Conservation (phyloP, 2,329 filamentous ascomycete species). For the Orbilia quercus region DNA sequence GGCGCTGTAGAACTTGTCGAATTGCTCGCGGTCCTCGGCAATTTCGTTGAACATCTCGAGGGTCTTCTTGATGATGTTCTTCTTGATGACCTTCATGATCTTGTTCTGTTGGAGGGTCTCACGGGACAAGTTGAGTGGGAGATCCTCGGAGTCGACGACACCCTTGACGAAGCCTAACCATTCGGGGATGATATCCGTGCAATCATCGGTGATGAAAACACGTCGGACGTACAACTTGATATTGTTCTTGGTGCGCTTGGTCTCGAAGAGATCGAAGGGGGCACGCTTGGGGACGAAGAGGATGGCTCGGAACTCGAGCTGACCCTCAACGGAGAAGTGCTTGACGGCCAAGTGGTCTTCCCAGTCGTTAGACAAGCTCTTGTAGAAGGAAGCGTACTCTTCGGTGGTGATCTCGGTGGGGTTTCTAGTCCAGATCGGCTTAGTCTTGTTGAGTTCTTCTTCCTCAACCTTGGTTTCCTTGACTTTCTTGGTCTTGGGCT, state of each 20-base stretch:
- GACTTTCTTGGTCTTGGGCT: slow-evolving; percentile 98
- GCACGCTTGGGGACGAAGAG: slow-evolving; percentile 99
- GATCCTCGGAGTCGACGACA: slow-evolving; percentile 99
- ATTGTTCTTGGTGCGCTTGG: slow-evolving; percentile 99
- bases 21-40: slow-evolving; percentile 99
- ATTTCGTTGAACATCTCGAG: slow-evolving; percentile 99
- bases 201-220: slow-evolving; percentile 99
- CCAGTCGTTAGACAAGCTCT: slow-evolving; percentile 99
- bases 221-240: slow-evolving; percentile 99
- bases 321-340: slow-evolving; percentile 99
- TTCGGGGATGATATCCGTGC: slow-evolving; percentile 98
- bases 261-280: slow-evolving; percentile 99
- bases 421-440: slow-evolving; percentile 99
- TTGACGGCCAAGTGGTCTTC: slow-evolving; percentile 99
- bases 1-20: slow-evolving; percentile 99
- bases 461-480: slow-evolving; percentile 99
- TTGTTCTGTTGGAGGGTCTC: slow-evolving; percentile 99
- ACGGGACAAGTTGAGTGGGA: slow-evolving; percentile 98
- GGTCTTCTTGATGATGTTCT: slow-evolving; percentile 99
- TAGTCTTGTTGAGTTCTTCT: slow-evolving; percentile 99
- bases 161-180: slow-evolving; percentile 99
- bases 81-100: slow-evolving; percentile 99
- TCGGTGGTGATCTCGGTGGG: slow-evolving; percentile 92
- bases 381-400: slow-evolving; percentile 99
- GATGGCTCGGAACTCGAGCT: slow-evolving; percentile 99